Evolutionary conservation across 345 rosid genomes (phyloP).

Genomic region (Populus nigra): DNA sequence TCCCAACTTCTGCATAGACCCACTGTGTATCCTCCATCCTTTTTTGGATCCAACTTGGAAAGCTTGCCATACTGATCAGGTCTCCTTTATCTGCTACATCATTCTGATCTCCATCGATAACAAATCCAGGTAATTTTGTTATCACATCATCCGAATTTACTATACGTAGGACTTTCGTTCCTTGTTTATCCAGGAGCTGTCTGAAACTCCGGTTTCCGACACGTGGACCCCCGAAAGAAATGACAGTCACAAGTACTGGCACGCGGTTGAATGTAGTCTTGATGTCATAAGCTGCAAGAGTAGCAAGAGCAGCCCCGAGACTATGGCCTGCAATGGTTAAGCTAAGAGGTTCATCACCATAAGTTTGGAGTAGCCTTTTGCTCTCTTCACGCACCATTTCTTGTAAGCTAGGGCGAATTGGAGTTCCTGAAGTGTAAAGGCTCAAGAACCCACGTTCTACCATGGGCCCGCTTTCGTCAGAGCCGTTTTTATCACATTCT

Average conservation of each 20-base stretch:
- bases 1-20: constrained; percentile 24
- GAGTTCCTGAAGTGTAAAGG: constrained; percentile 23
- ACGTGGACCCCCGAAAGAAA: constrained; percentile 93
- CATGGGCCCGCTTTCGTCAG: constrained; percentile 7
- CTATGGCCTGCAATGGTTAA: constrained; percentile 35
- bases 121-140: constrained; percentile 88
- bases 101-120: constrained; percentile 37
- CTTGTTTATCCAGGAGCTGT: constrained; percentile 57
- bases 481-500: neutral
- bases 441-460: constrained; percentile 33
- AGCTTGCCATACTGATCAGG: constrained; percentile 15
- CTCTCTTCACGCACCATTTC: constrained; percentile 24
- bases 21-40: constrained; percentile 22
- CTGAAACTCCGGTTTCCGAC: constrained; percentile 77
- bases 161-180: constrained; percentile 67
- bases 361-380: constrained; percentile 10
- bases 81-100: constrained; percentile 11
- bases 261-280: constrained; percentile 47
- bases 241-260: constrained; percentile 64
- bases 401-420: constrained; percentile 18
- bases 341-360: constrained; percentile 29
- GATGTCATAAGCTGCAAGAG: constrained; percentile 38
- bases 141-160: constrained; percentile 84
- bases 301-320: constrained; percentile 32
- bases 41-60: constrained; percentile 26